Percentiles rank a stretch among this genome's conserved stretches.
Evolutionary conservation across 768 basidiomycete species (phyloP).

Genomic region (Solioccasus polychromus): DNA sequence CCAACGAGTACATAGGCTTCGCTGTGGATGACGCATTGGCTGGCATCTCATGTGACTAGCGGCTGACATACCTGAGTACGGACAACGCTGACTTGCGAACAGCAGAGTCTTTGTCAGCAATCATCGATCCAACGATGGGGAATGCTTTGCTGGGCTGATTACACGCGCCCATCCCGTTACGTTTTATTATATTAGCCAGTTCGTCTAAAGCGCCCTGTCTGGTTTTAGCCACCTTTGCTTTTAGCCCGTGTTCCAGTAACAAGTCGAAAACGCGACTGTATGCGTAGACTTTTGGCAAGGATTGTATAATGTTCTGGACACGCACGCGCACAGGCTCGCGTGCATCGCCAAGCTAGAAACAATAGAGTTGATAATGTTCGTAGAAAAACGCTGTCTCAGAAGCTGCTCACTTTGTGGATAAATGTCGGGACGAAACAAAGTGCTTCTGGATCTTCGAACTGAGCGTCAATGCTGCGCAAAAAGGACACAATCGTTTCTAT

Average conservation of each 20-base stretch:
- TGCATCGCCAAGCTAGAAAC: conserved; percentile 81
- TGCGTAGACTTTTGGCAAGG: conserved; percentile 85
- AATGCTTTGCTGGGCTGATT: conserved; percentile 76
- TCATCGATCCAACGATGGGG: conserved; percentile 69
- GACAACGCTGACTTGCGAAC: conserved; percentile 86
- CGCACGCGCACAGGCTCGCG: conserved; percentile 78
- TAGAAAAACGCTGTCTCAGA: background rate
- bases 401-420: conserved; percentile 71
- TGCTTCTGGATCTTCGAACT: conserved; percentile 84
- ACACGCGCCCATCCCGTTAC: conserved; percentile 78
- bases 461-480: conserved; percentile 67
- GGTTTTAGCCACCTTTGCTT: conserved; percentile 88
- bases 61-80: conserved; percentile 64
- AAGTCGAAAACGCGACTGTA: conserved; percentile 90
- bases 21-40: conserved; percentile 38
- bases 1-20: conserved; percentile 82
- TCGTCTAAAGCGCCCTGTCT: conserved; percentile 87
- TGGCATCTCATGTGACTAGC: background rate
- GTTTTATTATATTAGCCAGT: conserved; percentile 69
- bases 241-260: conserved; percentile 83
- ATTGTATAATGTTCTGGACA: conserved; percentile 81
- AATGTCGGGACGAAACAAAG: conserved; percentile 86
- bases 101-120: conserved; percentile 85
- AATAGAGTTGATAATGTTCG: conserved; percentile 2
- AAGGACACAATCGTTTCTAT: conserved; percentile 77